A percentile compares a stretch with the other conserved stretches of the same genome.
These are phyloP conservation scores for Leccinum truebloodii DNA, from an alignment of 768 basidiomycete genomes.

Conservation along the genomic window DNA sequence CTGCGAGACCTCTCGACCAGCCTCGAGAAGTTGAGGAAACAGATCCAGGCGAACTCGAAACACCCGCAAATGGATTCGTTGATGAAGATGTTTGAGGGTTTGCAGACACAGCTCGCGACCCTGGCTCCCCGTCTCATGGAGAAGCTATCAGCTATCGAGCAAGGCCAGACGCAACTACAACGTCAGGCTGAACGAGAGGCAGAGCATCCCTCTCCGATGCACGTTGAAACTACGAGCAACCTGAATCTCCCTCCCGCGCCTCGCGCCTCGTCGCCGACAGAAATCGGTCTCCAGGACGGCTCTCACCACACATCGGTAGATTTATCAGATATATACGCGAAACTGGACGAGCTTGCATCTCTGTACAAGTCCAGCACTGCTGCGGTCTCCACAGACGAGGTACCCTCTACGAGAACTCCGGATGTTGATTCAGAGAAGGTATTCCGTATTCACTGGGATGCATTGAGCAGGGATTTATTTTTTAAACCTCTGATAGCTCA, in stretches of 20 bases:
- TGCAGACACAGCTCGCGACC: constrained; percentile 40
- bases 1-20: constrained; percentile 11
- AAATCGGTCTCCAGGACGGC: not conserved
- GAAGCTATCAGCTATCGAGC: constrained; percentile 34
- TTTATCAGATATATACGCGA: constrained; percentile 34
- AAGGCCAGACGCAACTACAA: constrained; percentile 21
- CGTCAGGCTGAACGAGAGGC: constrained; percentile 15
- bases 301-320: constrained; percentile 15
- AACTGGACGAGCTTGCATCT: constrained; percentile 40
- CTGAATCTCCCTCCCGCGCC: constrained; percentile 16
- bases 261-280: not conserved
- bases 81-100: constrained; percentile 38
- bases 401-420: constrained; percentile 3
- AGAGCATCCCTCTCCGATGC: not conserved
- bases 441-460: not conserved
- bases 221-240: constrained; percentile 10
- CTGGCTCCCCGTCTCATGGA: constrained; percentile 39
- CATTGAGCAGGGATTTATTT: not conserved
- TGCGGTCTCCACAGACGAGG: not conserved
- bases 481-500: constrained; percentile 31
- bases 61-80: constrained; percentile 23
- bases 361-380: constrained; percentile 14
- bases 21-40: constrained; percentile 23
- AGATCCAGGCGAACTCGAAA: constrained; percentile 10
- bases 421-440: constrained; percentile 25